These are phyloP conservation scores for Peronosclerospora sorghi DNA, from an alignment of 352 stramenopile species.

Conservation along the genomic window DNA sequence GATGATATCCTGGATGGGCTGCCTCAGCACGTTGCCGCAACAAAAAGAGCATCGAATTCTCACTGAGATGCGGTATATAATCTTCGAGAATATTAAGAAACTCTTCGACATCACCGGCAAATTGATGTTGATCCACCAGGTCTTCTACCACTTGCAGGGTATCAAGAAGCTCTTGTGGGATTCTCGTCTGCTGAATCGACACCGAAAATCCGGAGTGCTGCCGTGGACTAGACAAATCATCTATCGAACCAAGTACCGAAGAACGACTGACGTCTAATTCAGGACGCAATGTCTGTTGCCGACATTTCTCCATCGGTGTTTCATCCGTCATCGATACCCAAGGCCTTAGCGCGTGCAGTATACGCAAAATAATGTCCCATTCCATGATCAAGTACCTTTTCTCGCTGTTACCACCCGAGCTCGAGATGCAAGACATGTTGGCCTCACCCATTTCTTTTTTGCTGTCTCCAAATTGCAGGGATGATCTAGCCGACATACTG, in stretches of 20 bases:
- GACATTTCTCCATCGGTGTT: conserved; percentile 18
- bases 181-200: conserved; percentile 58
- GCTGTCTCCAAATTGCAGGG: conserved; percentile 1
- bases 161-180: conserved; percentile 69
- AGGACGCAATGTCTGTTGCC: conserved; percentile 2
- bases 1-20: conserved; percentile 52
- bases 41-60: conserved; percentile 46
- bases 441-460: conserved; percentile 2
- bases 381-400: conserved; percentile 48
- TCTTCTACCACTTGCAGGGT: conserved; percentile 67
- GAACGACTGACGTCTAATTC: conserved; percentile 6
- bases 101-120: conserved; percentile 54
- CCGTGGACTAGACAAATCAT: conserved; percentile 8
- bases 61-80: conserved; percentile 56
- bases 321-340: conserved; percentile 56
- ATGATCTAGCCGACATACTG: conserved; percentile 1
- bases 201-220: conserved; percentile 27
- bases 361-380: conserved; percentile 80
- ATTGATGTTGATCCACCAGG: conserved; percentile 41
- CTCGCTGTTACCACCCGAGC: conserved; percentile 5
- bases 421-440: neutral
- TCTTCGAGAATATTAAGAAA: conserved; percentile 68
- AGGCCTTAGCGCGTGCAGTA: conserved; percentile 48
- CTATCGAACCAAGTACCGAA: conserved; percentile 7
- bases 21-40: conserved; percentile 49